Evolutionary conservation across 2,329 filamentous ascomycete genomes (phyloP).

Genomic region (Sporothrix schenckii): DNA sequence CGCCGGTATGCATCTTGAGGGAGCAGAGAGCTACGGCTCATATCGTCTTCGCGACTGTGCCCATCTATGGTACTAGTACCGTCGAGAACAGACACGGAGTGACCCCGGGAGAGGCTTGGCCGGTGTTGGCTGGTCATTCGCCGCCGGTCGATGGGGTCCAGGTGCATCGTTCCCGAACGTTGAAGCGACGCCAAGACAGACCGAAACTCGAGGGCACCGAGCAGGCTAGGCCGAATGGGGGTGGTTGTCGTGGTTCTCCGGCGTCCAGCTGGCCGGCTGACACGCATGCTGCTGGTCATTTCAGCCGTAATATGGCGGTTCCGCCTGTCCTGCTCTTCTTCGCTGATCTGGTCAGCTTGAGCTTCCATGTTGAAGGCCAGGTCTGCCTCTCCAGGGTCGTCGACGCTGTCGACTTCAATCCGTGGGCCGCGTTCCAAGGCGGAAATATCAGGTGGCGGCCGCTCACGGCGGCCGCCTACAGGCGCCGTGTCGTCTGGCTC

Average conservation of each 20-base stretch:
- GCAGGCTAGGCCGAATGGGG: conserved; percentile 87
- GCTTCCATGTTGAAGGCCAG: neutral
- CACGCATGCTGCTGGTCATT: conserved; percentile 89
- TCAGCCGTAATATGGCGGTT: conserved; percentile 72
- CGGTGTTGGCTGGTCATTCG: conserved; percentile 41
- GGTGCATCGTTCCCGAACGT: conserved; percentile 74
- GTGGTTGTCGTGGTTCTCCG: conserved; percentile 75
- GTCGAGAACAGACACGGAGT: conserved; percentile 43
- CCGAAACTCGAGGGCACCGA: conserved; percentile 91
- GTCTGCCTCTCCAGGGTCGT: conserved; percentile 43
- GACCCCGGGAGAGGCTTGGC: conserved; percentile 14
- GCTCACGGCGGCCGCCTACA: conserved; percentile 40
- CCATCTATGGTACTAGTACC: neutral
- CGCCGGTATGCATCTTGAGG: conserved; percentile 17
- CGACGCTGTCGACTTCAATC: conserved; percentile 52
- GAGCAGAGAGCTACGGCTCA: conserved; percentile 36
- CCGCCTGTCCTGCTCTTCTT: conserved; percentile 56
- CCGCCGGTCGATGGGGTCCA: conserved; percentile 69
- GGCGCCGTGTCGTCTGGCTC: conserved; percentile 45
- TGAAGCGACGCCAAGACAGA: conserved; percentile 87
- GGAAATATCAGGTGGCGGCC: conserved; percentile 46
- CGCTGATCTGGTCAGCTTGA: conserved; percentile 38
- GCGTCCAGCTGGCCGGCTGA: conserved; percentile 68
- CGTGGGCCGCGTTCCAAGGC: conserved; percentile 51
- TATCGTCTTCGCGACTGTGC: conserved; percentile 21